Percentiles rank a stretch among this genome's conserved stretches.
Conservation (phyloP, 768 basidiomycete species). For the Phylloporus scabripes region DNA sequence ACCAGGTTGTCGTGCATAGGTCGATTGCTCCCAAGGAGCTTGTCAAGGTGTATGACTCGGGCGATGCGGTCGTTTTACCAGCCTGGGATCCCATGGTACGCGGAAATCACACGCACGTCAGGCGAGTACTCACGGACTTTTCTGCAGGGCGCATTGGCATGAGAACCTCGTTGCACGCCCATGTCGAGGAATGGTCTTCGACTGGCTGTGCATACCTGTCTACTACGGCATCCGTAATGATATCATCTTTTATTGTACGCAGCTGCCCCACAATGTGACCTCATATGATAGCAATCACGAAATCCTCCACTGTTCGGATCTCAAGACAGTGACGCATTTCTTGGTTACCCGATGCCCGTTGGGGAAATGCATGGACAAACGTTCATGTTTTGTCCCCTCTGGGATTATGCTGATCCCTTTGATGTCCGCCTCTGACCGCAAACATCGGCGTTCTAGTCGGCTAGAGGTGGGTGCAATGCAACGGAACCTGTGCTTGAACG, state of each 20-base stretch:
- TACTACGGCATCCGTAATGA: background rate
- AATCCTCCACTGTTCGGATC: background rate
- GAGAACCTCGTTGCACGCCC: background rate
- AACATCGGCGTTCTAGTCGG: no score
- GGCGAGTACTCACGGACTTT: background rate
- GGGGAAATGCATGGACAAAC: background rate
- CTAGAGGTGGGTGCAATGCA: no score
- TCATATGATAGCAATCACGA: background rate
- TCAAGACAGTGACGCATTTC: background rate
- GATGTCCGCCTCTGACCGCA: background rate
- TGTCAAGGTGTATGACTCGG: conserved; percentile 70
- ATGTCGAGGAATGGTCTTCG: background rate
- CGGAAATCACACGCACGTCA: background rate
- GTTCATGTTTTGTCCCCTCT: background rate
- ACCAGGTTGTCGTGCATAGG: conserved; percentile 88
- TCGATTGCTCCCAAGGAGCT: conserved; percentile 75
- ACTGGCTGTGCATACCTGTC: background rate
- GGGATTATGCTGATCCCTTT: background rate
- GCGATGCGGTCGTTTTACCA: conserved; percentile 62
- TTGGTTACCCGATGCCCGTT: background rate
- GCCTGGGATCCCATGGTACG: conserved; percentile 66
- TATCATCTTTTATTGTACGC: background rate
- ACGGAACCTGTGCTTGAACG: no score
- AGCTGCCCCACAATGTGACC: background rate
- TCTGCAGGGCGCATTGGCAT: conserved; percentile 23